These are phyloP conservation scores for Tilletiopsis washingtonensis DNA, from an alignment of 1,284 basidiomycete genomes.

Conservation along the genomic window DNA sequence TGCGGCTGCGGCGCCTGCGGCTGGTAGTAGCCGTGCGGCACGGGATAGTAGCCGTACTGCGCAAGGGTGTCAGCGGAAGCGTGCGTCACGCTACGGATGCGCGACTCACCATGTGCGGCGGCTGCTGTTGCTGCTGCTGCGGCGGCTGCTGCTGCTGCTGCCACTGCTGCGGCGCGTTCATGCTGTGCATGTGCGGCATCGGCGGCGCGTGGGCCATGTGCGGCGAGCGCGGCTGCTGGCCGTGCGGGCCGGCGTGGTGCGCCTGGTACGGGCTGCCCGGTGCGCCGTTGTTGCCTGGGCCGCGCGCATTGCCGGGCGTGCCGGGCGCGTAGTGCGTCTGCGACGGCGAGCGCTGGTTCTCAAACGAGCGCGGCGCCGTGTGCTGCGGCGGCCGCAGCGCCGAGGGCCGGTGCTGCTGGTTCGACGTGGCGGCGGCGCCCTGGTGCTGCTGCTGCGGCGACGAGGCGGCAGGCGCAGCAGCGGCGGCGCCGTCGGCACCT, in stretches of 20 bases:
- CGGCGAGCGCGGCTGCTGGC: constrained; percentile 34
- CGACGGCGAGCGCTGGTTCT: constrained; percentile 31
- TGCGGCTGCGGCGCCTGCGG: constrained; percentile 10
- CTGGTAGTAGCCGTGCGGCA: constrained; percentile 18
- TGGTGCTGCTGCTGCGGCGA: constrained; percentile 8
- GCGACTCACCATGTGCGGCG: constrained; percentile 4
- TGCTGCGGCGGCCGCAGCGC: constrained; percentile 30
- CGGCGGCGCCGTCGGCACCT: background rate
- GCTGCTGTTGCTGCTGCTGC: constrained; percentile 3
- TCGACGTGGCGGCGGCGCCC: constrained; percentile 8
- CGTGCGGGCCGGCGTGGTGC: constrained; percentile 17
- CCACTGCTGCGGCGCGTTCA: constrained; percentile 20
- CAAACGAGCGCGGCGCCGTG: constrained; percentile 22
- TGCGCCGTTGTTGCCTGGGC: constrained; percentile 14
- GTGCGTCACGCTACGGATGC: background rate
- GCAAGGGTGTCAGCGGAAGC: constrained; percentile 9
- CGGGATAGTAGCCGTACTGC: constrained; percentile 30
- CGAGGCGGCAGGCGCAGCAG: constrained; percentile 11
- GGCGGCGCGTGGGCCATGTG: constrained; percentile 27
- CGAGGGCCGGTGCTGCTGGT: constrained; percentile 14
- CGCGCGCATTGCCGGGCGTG: constrained; percentile 10
- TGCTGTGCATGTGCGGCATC: constrained; percentile 36
- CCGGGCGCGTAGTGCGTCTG: constrained; percentile 11
- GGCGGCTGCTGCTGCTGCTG: constrained; percentile 15
- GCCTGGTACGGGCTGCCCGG: constrained; percentile 19